These are phyloP conservation scores for Trichoderma atrobrunneum DNA, from an alignment of 2,329 filamentous ascomycete species.

Conservation along the genomic window DNA sequence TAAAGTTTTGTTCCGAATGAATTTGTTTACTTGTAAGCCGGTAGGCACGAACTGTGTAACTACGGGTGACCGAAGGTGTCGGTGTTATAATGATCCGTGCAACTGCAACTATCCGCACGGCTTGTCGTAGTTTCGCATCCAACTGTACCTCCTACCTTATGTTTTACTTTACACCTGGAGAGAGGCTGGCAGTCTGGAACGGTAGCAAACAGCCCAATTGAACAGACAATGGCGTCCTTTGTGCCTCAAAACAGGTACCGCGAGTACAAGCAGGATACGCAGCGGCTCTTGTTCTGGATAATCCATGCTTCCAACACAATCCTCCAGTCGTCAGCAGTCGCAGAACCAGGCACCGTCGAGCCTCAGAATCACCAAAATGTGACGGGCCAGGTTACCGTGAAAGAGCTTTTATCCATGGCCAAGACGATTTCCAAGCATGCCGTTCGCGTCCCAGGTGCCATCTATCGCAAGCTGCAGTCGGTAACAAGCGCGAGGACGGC, in stretches of 20 bases:
- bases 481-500: neutral
- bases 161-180: neutral
- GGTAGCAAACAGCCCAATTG: neutral
- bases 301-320: neutral
- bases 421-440: neutral
- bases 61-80: neutral
- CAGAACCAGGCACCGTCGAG: neutral
- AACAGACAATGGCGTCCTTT: neutral
- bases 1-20: neutral
- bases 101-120: neutral
- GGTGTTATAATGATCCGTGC: neutral
- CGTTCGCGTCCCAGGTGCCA: neutral
- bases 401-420: neutral
- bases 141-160: no score
- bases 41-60: neutral
- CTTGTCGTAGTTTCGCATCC: neutral
- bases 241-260: neutral
- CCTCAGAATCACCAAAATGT: neutral
- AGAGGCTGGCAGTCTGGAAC: neutral
- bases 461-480: neutral
- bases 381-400: neutral
- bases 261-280: neutral
- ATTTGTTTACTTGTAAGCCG: neutral
- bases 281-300: neutral
- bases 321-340: neutral